Conservation (phyloP, 2,329 filamentous ascomycete species). For the Hymenoscyphus infarciens region DNA sequence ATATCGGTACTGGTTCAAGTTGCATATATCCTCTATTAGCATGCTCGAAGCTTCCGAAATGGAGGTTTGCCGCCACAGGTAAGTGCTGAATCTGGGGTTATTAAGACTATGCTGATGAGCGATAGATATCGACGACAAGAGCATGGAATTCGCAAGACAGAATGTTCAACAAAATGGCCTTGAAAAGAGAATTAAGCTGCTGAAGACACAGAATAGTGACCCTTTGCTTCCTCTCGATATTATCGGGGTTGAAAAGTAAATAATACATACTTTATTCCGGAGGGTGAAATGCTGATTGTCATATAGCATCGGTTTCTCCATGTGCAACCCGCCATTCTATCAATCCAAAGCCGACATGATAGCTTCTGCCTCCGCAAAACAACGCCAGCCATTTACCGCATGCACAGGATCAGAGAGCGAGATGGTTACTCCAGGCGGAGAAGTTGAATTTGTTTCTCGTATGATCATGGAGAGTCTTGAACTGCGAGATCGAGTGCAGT, state of each 20-base stretch:
- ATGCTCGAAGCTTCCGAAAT: slow-evolving; percentile 61
- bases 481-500: slow-evolving; percentile 61
- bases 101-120: slow-evolving; percentile 29
- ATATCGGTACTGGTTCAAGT: slow-evolving; percentile 87
- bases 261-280: background rate
- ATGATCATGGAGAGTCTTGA: slow-evolving; percentile 67
- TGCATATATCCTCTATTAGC: slow-evolving; percentile 87
- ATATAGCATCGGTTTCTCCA: slow-evolving; percentile 69
- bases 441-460: slow-evolving; percentile 67
- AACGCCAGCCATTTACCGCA: slow-evolving; percentile 64
- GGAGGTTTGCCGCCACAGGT: slow-evolving; percentile 70
- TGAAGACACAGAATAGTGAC: slow-evolving; percentile 50
- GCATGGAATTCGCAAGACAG: slow-evolving; percentile 58
- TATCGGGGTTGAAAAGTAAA: slow-evolving; percentile 41
- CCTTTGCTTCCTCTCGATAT: slow-evolving; percentile 57
- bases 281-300: slow-evolving; percentile 16
- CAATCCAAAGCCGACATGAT: slow-evolving; percentile 66
- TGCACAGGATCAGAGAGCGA: slow-evolving; percentile 76
- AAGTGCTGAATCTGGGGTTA: background rate
- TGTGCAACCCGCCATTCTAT: slow-evolving; percentile 97
- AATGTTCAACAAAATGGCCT: slow-evolving; percentile 69
- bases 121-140: slow-evolving; percentile 71
- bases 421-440: slow-evolving; percentile 81
- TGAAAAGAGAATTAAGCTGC: slow-evolving; percentile 58
- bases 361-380: slow-evolving; percentile 62